Evolutionary conservation across 306 rosid genomes (phyloP).

Genomic region (Quercus ilex): DNA sequence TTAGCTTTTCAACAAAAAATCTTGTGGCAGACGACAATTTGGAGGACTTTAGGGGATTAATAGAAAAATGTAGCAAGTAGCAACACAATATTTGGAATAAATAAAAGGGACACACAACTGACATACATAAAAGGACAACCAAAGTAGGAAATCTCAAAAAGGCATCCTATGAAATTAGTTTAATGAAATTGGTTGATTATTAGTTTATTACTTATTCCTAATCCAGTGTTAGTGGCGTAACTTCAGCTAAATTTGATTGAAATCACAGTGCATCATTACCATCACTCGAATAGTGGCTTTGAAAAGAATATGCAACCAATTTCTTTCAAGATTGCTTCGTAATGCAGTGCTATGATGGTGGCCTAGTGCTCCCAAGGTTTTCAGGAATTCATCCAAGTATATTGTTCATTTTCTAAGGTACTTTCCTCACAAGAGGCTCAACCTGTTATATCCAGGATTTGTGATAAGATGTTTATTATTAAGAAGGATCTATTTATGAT

Average conservation of each 20-base stretch:
- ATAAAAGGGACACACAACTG: neutral
- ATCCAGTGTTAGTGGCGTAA: neutral
- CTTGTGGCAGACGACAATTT: neutral
- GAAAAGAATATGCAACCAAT: conserved; percentile 18
- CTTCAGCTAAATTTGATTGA: neutral
- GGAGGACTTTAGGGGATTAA: neutral
- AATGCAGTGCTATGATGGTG: neutral
- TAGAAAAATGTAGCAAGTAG: neutral
- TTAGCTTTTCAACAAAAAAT: too few species aligned
- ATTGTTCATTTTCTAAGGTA: neutral
- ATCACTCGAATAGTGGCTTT: conserved; percentile 6
- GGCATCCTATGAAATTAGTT: neutral
- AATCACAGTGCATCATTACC: neutral
- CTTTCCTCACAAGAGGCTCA: neutral
- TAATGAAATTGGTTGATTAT: neutral
- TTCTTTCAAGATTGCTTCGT: neutral
- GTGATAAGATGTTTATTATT: too few species aligned
- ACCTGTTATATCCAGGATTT: neutral
- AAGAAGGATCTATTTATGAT: too few species aligned
- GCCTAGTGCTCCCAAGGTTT: neutral
- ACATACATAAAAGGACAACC: neutral
- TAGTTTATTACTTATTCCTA: neutral
- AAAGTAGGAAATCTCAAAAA: neutral
- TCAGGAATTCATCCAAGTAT: neutral
- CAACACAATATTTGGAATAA: too few species aligned